Conservation (phyloP, 345 rosid genomes). For the Brassica rapa region DNA sequence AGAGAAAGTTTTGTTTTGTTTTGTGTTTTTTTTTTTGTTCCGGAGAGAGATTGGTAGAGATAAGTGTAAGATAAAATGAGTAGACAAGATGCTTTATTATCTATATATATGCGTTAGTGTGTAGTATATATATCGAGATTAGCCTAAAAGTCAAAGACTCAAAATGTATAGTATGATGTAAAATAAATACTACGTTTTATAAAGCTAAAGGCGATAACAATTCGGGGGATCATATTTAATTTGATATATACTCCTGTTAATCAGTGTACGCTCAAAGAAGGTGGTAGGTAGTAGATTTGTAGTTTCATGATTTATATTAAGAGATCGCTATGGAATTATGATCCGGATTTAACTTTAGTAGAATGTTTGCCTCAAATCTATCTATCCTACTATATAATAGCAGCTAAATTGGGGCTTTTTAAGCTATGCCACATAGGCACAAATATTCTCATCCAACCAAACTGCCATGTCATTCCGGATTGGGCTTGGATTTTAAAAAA, state of each 20-base stretch:
- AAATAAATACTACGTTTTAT: not conserved
- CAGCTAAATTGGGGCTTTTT: too few relatives aligned
- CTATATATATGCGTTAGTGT: slow-evolving; percentile 17
- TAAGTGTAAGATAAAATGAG: slow-evolving; percentile 20
- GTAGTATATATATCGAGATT: not conserved
- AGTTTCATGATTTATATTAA: not conserved
- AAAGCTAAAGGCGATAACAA: not conserved
- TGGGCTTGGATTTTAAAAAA: too few relatives aligned
- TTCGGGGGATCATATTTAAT: not conserved
- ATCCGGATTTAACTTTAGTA: not conserved
- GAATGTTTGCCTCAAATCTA: not conserved
- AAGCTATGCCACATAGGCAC: too few relatives aligned
- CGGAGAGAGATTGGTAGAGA: slow-evolving; percentile 1
- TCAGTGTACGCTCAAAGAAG: not conserved
- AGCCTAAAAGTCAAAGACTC: not conserved
- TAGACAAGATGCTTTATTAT: not conserved
- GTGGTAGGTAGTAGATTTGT: not conserved
- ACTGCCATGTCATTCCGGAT: too few relatives aligned
- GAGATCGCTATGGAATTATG: not conserved
- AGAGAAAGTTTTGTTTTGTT: not conserved
- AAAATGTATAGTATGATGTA: not conserved
- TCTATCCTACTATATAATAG: too few relatives aligned
- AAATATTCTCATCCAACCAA: too few relatives aligned
- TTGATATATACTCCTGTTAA: not conserved
- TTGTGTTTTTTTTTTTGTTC: not conserved